Base-by-base conservation (phyloP, 768 basidiomycete genomes). In the Ramaria rubella region DNA sequence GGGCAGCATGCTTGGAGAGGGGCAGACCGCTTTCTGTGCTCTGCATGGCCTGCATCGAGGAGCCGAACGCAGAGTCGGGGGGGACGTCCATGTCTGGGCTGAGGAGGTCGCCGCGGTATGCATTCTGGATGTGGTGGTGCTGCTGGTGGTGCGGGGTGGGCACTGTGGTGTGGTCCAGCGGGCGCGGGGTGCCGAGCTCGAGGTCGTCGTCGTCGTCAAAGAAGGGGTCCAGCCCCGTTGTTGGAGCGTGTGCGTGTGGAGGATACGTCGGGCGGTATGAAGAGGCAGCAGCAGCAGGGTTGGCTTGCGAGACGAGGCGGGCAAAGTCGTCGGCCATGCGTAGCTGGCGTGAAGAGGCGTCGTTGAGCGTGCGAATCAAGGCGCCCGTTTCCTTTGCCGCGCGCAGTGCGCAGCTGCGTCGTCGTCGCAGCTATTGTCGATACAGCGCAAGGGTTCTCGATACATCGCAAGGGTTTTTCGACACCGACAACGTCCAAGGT, bases 161-260 rank as follows among this genome's bases (percentile, higher is more conserved):
- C 66, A 74, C 76, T 7, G 83, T 75, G n/a, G n/a, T n/a, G n/a
- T n/a, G n/a, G n/a, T n/a, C n/a, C n/a, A n/a, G n/a, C n/a, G 57
- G 72, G 72, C 54, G 75, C 79, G 75, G 75, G 74, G 30, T 24
- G 17, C 19, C 34, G 11, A 24, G 81, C 29, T 85, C 81, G 57
- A 68, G 68, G 53, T 90, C 87, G 61, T 91, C 90, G 34, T 65
- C 64, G 56, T 65, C 64, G 68, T 89, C 86, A 69, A 92, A 92
- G 69, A 92, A 92, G n/a, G 87, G 89, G 70, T 92, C 90, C 71
- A 92, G 75, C 76, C 57, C 77, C 75, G 59, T 62, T 62, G 30
- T 62, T 29, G n/a, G 87, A 86, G 51, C 78, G 77, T 64, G 73
- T 72, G 23, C 43, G 31, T 66, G 75, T 75, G 14, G 83, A 75